These are phyloP conservation scores for Torulaspora franciscae DNA, from an alignment of 805 yeast genomes.

Conservation along the genomic window DNA sequence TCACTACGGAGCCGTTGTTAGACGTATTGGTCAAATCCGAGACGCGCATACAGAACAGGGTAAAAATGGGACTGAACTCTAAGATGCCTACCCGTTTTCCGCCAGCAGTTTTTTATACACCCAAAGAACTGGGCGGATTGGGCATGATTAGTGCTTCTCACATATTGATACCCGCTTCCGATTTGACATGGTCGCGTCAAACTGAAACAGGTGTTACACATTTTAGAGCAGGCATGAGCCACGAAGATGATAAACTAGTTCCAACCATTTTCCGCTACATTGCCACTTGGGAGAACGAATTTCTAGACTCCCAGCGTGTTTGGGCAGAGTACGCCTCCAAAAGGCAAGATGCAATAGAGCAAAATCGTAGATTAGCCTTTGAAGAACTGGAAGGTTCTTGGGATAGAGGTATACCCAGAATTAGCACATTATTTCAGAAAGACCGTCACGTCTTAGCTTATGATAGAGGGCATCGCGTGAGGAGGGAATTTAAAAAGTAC, in stretches of 20 bases:
- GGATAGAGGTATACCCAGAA: constrained; percentile 97
- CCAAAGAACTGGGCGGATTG: constrained; percentile 93
- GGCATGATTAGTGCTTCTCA: constrained; percentile 98
- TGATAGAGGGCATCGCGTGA: constrained; percentile 86
- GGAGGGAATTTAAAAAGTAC: constrained; percentile 73
- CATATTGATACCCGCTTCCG: constrained; percentile 89
- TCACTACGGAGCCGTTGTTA: constrained; percentile 70
- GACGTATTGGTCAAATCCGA: constrained; percentile 87
- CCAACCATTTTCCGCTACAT: constrained; percentile 93
- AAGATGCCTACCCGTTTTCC: constrained; percentile 99
- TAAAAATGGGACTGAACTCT: constrained; percentile 90
- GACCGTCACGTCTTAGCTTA: constrained; percentile 92
- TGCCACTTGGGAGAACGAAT: constrained; percentile 95
- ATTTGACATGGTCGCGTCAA: constrained; percentile 83
- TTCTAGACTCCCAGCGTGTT: constrained; percentile 87
- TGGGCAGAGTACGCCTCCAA: constrained; percentile 97
- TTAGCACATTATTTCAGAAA: constrained; percentile 89
- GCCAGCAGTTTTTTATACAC: constrained; percentile 97
- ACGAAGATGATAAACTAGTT: constrained; percentile 70
- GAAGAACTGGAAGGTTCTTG: constrained; percentile 93
- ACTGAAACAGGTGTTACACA: constrained; percentile 93
- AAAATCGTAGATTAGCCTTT: constrained; percentile 77
- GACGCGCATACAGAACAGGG: constrained; percentile 88
- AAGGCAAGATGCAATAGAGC: constrained; percentile 78
- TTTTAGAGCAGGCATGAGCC: constrained; percentile 89